Conservation (phyloP, 345 rosid genomes). For the Trapa incisa region DNA sequence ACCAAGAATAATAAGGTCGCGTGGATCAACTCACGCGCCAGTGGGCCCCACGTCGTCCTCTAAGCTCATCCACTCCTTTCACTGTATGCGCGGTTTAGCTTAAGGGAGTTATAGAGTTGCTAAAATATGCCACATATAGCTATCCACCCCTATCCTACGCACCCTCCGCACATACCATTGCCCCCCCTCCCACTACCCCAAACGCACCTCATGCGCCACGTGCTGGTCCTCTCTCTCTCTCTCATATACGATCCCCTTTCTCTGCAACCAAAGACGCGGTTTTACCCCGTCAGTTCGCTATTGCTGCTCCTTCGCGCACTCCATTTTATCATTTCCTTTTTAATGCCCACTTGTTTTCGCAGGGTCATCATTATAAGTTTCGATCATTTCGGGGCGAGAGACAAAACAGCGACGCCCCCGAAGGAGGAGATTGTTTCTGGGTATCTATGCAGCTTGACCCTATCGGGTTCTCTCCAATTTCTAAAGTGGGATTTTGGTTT, state of each 20-base stretch:
- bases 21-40: neutral
- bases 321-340: neutral
- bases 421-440: neutral
- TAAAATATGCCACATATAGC: neutral
- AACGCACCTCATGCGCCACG: neutral
- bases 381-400: neutral
- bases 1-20: too few relatives aligned
- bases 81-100: neutral
- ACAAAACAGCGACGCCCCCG: neutral
- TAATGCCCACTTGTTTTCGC: neutral
- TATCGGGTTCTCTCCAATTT: neutral
- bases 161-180: too few relatives aligned
- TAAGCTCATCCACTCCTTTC: neutral
- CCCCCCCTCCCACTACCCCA: neutral
- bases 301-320: constrained; percentile 2
- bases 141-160: too few relatives aligned
- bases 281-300: neutral
- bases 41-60: neutral
- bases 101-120: neutral
- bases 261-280: neutral
- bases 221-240: neutral
- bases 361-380: neutral
- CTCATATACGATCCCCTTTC: neutral
- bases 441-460: neutral
- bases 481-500: neutral